phyloP scores from a whole-genome alignment of 106 monocot genomes.

The Amphibolis antarctica region DNA sequence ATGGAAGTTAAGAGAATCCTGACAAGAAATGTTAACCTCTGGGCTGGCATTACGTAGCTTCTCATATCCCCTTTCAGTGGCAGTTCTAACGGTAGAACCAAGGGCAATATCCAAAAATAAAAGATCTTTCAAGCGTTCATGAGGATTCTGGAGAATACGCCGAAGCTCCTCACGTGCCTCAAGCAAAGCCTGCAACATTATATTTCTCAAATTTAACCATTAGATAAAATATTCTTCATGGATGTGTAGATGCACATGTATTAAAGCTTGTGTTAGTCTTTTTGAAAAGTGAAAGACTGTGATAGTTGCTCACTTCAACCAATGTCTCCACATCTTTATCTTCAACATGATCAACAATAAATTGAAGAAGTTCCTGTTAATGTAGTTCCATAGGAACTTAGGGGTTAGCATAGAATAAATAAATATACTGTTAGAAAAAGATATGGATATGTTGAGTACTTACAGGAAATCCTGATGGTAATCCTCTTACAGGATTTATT shows the following conservation, averaged over 20 bases:
- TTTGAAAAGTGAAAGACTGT: too few relatives aligned
- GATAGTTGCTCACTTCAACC: slow-evolving; percentile 59
- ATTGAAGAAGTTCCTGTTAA: slow-evolving; percentile 49
- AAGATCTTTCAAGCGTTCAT: slow-evolving; percentile 84
- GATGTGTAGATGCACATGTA: not conserved
- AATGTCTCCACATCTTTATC: slow-evolving; percentile 70
- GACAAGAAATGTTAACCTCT: slow-evolving; percentile 31
- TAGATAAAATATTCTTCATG: not conserved
- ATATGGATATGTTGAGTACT: slow-evolving; percentile 12
- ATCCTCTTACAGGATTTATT: slow-evolving; percentile 82
- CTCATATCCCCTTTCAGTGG: slow-evolving; percentile 80
- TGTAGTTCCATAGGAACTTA: not conserved
- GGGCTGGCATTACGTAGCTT: slow-evolving; percentile 68
- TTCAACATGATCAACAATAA: slow-evolving; percentile 70
- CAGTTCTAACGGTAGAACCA: slow-evolving; percentile 88
- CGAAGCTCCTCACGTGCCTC: slow-evolving; percentile 78
- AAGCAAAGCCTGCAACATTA: slow-evolving; percentile 53
- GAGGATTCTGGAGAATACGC: slow-evolving; percentile 45
- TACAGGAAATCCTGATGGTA: slow-evolving; percentile 91
- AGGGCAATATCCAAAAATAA: slow-evolving; percentile 93
- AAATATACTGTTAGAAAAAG: not conserved
- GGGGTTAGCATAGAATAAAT: not conserved
- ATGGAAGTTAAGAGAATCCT: too few relatives aligned
- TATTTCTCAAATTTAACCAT: not conserved
- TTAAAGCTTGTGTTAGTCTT: not conserved